Evolutionary conservation across 805 yeast species (phyloP).

Genomic region (Saccharomycopsis sp.): DNA sequence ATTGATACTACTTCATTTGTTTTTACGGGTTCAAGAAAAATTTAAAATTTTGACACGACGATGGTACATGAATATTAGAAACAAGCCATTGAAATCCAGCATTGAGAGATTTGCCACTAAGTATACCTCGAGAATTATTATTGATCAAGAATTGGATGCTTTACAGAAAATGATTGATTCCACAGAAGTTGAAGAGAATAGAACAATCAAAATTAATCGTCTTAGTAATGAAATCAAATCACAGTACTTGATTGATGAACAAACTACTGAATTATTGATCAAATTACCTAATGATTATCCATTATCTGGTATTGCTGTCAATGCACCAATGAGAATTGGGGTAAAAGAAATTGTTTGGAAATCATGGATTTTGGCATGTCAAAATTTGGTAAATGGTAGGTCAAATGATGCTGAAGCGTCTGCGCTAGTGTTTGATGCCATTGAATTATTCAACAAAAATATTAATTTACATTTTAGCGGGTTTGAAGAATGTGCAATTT

Average conservation of each 20-base stretch:
- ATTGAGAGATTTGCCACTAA: slow-evolving; percentile 58
- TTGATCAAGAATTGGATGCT: slow-evolving; percentile 47
- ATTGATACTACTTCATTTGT: slow-evolving; percentile 42
- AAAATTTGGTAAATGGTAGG: slow-evolving; percentile 52
- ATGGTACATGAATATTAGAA: slow-evolving; percentile 70
- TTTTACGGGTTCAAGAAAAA: slow-evolving; percentile 41
- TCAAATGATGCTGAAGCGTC: slow-evolving; percentile 45
- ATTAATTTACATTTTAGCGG: slow-evolving; percentile 85
- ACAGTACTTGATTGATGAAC: slow-evolving; percentile 76
- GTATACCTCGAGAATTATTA: slow-evolving; percentile 57
- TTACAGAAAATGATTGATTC: slow-evolving; percentile 38
- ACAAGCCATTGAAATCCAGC: slow-evolving; percentile 51
- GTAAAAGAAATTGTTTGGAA: slow-evolving; percentile 91
- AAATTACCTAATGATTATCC: slow-evolving; percentile 74
- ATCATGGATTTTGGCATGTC: slow-evolving; percentile 91
- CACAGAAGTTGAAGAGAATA: slow-evolving; percentile 33
- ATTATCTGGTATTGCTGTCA: slow-evolving; percentile 61
- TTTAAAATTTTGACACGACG: slow-evolving; percentile 51
- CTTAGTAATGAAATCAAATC: slow-evolving; percentile 64
- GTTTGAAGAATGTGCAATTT: slow-evolving; percentile 94
- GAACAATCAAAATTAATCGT: slow-evolving; percentile 55
- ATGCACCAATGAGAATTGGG: slow-evolving; percentile 76
- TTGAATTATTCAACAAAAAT: slow-evolving; percentile 63
- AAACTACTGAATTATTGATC: slow-evolving; percentile 71
- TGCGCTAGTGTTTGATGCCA: slow-evolving; percentile 45